Evolutionary conservation across 805 yeast genomes (phyloP), one percentile per base, ranked within the genome.

Genomic region (Saccharomycopsis olivae): DNA sequence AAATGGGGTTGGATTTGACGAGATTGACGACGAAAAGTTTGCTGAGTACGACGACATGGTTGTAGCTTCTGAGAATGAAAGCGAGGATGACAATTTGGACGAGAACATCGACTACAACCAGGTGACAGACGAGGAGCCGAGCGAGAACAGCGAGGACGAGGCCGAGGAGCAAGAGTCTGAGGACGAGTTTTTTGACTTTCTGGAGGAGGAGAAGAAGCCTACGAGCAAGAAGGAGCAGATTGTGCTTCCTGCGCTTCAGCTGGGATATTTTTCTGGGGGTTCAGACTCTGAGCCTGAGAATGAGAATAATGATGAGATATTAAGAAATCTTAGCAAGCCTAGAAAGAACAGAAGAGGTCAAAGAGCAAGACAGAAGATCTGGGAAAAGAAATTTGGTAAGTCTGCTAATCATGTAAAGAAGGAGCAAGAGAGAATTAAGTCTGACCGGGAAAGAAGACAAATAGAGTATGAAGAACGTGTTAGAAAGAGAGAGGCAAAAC

Each of bases 341-440:
- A 71, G 89, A 47, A 86, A 87, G 52, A 92, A 92, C 58, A 71
- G 98, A 62, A 75, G 96, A 58, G 98, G 98, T 19, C 98, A 92
- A 64, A 70, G 97, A 45, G 98, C 96, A 1, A 77, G 98, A 62
- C 92, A 89, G 58, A 81, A 83, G 66, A 86, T 92, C 38, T 92
- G 97, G 97, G 98, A 87, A 55, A 65, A 72, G 61, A 89, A 92
- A 58, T 92, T 68, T 55, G 97, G 97, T 20, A 58, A 58, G 15
- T 63, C 66, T 19, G 98, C 98, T n/a, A 78, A 75, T 41, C 98
- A 92, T 57, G 71, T 88, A 18, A 66, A 73, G 53, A 71, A 76
- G 49, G 83, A 83, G 51, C 60, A 66, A n/a, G 74, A 68, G 35
- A 67, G 76, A 31, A 57, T 62, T 21, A 61, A 59, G 33, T 69